Base-by-base conservation (phyloP, 768 basidiomycete genomes). In the Hysterangium stoloniferum region DNA sequence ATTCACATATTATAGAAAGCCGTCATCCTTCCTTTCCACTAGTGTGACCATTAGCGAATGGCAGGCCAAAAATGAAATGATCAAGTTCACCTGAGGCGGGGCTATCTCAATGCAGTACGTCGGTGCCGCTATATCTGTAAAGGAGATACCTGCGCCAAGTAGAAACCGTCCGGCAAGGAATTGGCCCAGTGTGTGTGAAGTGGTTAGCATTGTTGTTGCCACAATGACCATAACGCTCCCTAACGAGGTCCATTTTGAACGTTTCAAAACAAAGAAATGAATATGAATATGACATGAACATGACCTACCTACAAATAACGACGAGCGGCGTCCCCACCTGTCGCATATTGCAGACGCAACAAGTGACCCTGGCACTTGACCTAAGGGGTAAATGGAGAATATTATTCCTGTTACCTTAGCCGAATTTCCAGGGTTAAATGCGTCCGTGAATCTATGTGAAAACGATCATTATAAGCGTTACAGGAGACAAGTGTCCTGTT, bases 141-240 rank as follows among this genome's bases (percentile, higher is more conserved):
- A 28, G 3, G 54, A 20, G 32, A 53, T 52, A 7, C 54, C 52
- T 46, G 60, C 58, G 45, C 66, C 65, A 29, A 67, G 58, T 28
- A 67, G 52, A 55, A 67, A 66, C 31, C 61, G 57, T n/a, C 62
- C 66, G 24, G 61, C 67, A 43, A 66, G 58, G 52, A 68, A 62
- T 48, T 65, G 61, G 3, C 56, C 46, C 49, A 19, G 9, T 15
- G 48, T 28, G 34, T 19, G 28, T 12, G 64, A 47, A n/a, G 61
- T 54, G 6, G 60, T 56, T 35, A 62, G 57, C 48, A 64, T 59
- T 32, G 62, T 53, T 36, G 60, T 57, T 19, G 66, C 66, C 41
- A 54, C 33, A 43, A 53, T 37, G 45, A 53, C 47, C 20, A 58
- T 54, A 31, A 58, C 19, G 31, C 55, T 44, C n/a, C 53, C 52